Evolutionary conservation across 1,284 basidiomycete genomes (phyloP).

Genomic region (Fomitopsis pinicola): DNA sequence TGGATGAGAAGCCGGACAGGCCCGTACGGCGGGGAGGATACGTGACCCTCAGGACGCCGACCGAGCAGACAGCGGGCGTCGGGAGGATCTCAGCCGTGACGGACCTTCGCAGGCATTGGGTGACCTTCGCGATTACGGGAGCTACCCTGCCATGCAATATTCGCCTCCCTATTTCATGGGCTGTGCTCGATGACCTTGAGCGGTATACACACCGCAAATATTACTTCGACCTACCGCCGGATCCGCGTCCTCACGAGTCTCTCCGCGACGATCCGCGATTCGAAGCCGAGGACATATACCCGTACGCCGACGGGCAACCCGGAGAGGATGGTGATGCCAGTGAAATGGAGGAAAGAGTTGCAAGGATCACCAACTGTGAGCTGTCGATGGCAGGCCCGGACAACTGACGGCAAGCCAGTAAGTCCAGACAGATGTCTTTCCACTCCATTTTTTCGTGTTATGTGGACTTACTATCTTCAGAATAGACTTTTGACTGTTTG

Average conservation of each 20-base stretch:
- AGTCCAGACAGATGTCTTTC: too few relatives aligned
- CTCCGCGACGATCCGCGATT: not conserved
- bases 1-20: not conserved
- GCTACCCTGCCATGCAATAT: not conserved
- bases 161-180: not conserved
- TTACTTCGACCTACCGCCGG: not conserved
- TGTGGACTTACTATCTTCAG: too few relatives aligned
- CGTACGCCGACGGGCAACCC: not conserved
- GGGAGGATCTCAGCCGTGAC: not conserved
- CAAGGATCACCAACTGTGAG: not conserved
- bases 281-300: not conserved
- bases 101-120: not conserved
- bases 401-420: too few relatives aligned
- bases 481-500: too few relatives aligned
- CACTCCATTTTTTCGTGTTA: too few relatives aligned
- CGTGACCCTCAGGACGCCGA: not conserved
- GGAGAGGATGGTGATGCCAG: not conserved
- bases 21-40: not conserved
- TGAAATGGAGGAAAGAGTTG: not conserved
- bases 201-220: not conserved
- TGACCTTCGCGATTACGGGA: not conserved
- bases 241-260: not conserved
- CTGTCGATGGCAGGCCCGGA: too few relatives aligned
- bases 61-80: not conserved
- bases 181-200: not conserved